Conservation (phyloP, 495 filamentous ascomycete species). For the Physcia stellaris region DNA sequence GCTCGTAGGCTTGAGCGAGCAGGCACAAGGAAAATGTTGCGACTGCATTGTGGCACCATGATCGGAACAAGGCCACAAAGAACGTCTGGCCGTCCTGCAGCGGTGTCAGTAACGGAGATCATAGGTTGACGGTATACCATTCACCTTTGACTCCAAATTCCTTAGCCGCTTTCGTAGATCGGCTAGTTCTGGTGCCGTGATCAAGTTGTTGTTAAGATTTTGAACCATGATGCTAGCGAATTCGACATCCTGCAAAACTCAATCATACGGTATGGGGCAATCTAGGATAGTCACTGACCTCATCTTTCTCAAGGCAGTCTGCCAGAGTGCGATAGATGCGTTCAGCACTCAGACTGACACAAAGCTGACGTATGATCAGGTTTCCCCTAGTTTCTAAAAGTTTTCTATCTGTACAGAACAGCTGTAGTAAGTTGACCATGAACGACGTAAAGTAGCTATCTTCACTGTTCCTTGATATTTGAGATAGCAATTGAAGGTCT, state of each 20-base stretch:
- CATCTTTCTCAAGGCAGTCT: conserved; percentile 94
- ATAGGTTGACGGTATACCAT: too few relatives aligned
- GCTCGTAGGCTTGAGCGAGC: conserved; percentile 95
- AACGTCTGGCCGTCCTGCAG: conserved; percentile 86
- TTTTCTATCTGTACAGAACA: conserved; percentile 87
- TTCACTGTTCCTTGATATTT: conserved; percentile 92
- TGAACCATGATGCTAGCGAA: conserved; percentile 99
- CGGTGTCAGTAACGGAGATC: not conserved
- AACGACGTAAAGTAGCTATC: conserved; percentile 96
- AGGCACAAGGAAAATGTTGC: conserved; percentile 94
- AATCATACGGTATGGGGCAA: not conserved
- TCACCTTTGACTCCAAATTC: conserved; percentile 74
- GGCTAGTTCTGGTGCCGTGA: conserved; percentile 87
- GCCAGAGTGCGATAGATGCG: conserved; percentile 93
- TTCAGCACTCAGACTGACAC: conserved; percentile 81
- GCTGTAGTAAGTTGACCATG: conserved; percentile 90
- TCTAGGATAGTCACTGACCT: conserved; percentile 29
- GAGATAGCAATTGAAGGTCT: conserved; percentile 85
- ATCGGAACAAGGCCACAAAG: conserved; percentile 85
- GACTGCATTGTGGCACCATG: conserved; percentile 98
- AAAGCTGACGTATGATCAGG: conserved; percentile 90
- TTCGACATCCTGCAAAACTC: conserved; percentile 56
- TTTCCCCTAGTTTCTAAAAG: conserved; percentile 88
- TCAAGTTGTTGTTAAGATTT: conserved; percentile 97
- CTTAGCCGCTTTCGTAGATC: conserved; percentile 81